Evolutionary conservation across 768 basidiomycete species (phyloP).

Genomic region (Paxillus ammoniavirescens): DNA sequence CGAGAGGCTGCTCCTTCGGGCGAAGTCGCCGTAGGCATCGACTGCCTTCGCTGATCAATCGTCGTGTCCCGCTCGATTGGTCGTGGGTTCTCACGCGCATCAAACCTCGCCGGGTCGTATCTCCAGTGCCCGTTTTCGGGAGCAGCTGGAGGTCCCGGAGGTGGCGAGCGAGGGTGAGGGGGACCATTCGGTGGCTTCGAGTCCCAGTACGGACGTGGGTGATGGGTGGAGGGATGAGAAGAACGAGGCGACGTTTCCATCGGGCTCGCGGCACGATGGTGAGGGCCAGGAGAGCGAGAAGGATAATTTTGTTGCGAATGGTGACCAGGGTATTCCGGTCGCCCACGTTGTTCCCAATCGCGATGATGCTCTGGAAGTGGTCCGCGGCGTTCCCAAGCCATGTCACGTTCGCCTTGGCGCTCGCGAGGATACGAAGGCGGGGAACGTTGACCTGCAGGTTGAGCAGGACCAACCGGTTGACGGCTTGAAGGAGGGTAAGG

Average conservation of each 20-base stretch:
- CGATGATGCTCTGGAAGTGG: slow-evolving; percentile 44
- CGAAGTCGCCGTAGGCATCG: slow-evolving; percentile 43
- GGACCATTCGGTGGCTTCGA: slow-evolving; percentile 44
- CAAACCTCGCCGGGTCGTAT: slow-evolving; percentile 61
- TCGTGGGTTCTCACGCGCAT: slow-evolving; percentile 42
- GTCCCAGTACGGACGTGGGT: slow-evolving; percentile 56
- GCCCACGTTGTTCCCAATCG: slow-evolving; percentile 53
- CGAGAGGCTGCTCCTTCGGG: slow-evolving; percentile 38
- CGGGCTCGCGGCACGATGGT: slow-evolving; percentile 46
- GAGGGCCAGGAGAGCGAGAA: slow-evolving; percentile 36
- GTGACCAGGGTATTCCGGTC: slow-evolving; percentile 35
- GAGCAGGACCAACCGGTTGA: slow-evolving; percentile 52
- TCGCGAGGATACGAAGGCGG: slow-evolving; percentile 60
- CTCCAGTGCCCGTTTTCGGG: slow-evolving; percentile 48
- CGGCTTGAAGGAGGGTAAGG: slow-evolving; percentile 45
- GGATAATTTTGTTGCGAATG: slow-evolving; percentile 32
- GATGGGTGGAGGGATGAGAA: slow-evolving; percentile 37
- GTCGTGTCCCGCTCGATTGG: slow-evolving; percentile 24
- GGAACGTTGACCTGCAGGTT: slow-evolving; percentile 57
- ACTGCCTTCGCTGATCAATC: slow-evolving; percentile 34
- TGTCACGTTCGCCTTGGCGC: slow-evolving; percentile 50
- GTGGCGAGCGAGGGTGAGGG: slow-evolving; percentile 31
- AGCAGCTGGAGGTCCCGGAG: slow-evolving; percentile 34
- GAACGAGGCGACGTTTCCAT: slow-evolving; percentile 63
- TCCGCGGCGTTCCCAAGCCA: slow-evolving; percentile 58